Percentiles rank a stretch among this genome's conserved stretches.
Evolutionary conservation across 768 basidiomycete genomes (phyloP).

Genomic region (Paxillus ammoniavirescens): DNA sequence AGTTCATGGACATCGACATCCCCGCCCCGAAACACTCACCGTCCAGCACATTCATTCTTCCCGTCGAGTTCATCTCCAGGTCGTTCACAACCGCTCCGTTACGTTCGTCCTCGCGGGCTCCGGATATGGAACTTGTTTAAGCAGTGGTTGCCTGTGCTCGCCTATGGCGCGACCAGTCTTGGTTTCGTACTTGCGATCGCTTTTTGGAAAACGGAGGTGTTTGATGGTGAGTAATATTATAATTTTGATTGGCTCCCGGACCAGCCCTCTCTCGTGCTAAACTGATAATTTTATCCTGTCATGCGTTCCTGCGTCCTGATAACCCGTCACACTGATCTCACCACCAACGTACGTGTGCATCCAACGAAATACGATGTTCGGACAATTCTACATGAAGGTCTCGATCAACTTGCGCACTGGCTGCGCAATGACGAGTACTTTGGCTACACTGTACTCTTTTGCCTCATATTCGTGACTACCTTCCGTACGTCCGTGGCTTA

Average conservation of each 20-base stretch:
- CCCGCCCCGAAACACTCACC: constrained; percentile 14
- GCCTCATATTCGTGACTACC: constrained; percentile 82
- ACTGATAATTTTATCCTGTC: neutral
- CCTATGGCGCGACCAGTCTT: constrained; percentile 75
- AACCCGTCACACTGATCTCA: neutral
- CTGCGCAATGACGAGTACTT: constrained; percentile 67
- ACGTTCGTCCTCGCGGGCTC: constrained; percentile 46
- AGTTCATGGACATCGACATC: constrained; percentile 7
- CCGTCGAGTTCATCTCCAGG: constrained; percentile 15
- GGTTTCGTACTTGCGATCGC: constrained; percentile 80
- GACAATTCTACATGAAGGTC: constrained; percentile 41
- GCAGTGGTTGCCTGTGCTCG: constrained; percentile 75
- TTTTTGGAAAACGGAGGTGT: constrained; percentile 80
- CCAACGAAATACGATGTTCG: constrained; percentile 1
- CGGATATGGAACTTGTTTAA: constrained; percentile 60
- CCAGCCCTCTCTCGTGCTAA: neutral
- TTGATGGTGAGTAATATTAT: constrained; percentile 57
- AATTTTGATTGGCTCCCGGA: constrained; percentile 1
- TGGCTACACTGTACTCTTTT: constrained; percentile 79
- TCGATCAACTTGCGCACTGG: constrained; percentile 81
- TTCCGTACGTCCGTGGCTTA: constrained; percentile 59
- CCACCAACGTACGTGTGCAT: constrained; percentile 11
- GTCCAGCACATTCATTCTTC: constrained; percentile 18
- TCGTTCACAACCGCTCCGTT: constrained; percentile 26
- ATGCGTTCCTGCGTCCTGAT: no score